Evolutionary conservation across 495 filamentous ascomycete species (phyloP).

Genomic region (Aspergillus biplanus): DNA sequence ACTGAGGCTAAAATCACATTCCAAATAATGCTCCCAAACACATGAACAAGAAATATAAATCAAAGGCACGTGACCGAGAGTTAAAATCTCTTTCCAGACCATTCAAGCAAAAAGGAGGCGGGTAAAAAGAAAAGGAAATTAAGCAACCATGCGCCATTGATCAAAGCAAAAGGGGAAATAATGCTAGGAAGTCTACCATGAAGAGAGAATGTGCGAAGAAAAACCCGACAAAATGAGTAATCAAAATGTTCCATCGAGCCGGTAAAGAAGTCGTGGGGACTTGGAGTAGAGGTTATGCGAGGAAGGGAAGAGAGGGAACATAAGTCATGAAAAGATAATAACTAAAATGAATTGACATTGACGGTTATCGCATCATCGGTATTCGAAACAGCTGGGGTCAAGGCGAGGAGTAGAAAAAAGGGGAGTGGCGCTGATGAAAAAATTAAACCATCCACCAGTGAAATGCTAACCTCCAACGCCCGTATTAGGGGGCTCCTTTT

Average conservation of each 20-base stretch:
- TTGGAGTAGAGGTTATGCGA: not conserved
- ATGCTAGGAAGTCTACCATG: too few relatives aligned
- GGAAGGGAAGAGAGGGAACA: not conserved
- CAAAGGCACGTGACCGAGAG: too few relatives aligned
- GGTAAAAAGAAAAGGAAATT: too few relatives aligned
- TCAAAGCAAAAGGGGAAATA: too few relatives aligned
- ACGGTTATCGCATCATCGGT: not conserved
- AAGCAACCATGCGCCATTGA: too few relatives aligned
- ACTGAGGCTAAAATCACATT: too few relatives aligned
- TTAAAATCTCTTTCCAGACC: too few relatives aligned
- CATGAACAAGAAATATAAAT: too few relatives aligned
- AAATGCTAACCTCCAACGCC: slow-evolving; percentile 21
- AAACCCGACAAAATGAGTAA: not conserved
- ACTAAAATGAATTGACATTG: not conserved
- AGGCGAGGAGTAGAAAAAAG: not conserved
- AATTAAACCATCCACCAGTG: not conserved
- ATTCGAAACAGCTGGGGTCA: not conserved
- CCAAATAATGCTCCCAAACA: too few relatives aligned
- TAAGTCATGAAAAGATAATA: slow-evolving; percentile 13
- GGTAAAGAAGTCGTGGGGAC: not conserved
- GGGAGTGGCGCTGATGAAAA: not conserved
- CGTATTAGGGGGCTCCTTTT: slow-evolving; percentile 24
- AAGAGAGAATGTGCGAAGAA: too few relatives aligned
- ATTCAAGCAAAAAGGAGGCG: too few relatives aligned
- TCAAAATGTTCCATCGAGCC: not conserved